Conservation (phyloP, 306 rosid genomes). For the Gillenia trifoliata region DNA sequence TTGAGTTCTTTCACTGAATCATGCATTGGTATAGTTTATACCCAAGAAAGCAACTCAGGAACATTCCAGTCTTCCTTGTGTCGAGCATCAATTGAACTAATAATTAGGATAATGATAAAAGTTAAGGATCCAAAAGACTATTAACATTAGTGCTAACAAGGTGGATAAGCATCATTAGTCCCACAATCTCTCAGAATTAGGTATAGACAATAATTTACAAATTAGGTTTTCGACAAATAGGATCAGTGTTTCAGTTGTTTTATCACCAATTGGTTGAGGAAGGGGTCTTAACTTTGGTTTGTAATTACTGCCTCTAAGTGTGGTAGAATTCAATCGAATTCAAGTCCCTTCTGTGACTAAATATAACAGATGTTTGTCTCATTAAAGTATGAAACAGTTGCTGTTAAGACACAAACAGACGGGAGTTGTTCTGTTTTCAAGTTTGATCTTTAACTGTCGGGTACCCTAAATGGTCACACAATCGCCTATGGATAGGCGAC, state of each 20-base stretch:
- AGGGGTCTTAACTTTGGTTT: not conserved
- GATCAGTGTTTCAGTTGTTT: not conserved
- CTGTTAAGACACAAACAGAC: too few relatives aligned
- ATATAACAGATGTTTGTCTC: not conserved
- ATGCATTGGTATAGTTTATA: not conserved
- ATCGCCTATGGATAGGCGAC: not conserved
- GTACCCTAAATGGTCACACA: not conserved
- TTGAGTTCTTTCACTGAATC: not conserved
- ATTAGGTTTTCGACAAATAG: not conserved
- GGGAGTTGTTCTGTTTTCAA: not conserved
- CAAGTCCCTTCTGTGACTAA: not conserved
- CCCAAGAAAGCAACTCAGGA: not conserved
- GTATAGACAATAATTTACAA: not conserved
- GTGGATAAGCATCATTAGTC: not conserved
- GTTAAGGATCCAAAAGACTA: not conserved
- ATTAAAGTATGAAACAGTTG: not conserved
- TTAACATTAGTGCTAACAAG: not conserved
- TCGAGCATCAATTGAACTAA: not conserved
- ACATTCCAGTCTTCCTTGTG: not conserved
- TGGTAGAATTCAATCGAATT: not conserved
- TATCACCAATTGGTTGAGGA: not conserved
- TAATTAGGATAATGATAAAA: not conserved
- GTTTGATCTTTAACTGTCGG: not conserved
- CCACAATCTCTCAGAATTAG: not conserved
- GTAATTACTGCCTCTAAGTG: not conserved